phyloP scores from a whole-genome alignment of 768 basidiomycete genomes.

The Trametes punicea region DNA sequence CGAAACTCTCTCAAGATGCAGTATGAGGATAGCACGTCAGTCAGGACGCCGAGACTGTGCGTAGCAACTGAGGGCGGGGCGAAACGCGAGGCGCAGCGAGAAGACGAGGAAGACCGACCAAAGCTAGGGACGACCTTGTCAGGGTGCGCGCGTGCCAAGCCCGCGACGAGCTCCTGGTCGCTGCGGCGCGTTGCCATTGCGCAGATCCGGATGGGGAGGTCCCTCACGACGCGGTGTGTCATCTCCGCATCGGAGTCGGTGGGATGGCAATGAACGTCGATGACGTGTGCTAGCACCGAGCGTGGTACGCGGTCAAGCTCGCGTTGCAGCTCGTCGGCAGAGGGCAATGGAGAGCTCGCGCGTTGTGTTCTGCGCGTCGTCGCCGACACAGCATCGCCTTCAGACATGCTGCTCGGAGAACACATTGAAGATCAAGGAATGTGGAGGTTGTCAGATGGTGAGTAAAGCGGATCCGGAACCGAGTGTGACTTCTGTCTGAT shows the following conservation, averaged over 20 bases:
- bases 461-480: not conserved
- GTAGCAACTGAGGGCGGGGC: not conserved
- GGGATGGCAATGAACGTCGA: slow-evolving; percentile 92
- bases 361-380: not conserved
- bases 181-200: slow-evolving; percentile 71
- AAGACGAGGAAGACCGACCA: slow-evolving; percentile 43
- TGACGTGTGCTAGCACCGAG: slow-evolving; percentile 60
- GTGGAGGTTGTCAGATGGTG: not conserved
- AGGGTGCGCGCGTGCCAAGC: slow-evolving; percentile 58
- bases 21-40: not conserved
- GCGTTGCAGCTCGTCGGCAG: slow-evolving; percentile 1
- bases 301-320: slow-evolving; percentile 10
- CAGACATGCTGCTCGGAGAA: not conserved
- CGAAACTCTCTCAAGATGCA: no score
- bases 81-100: not conserved
- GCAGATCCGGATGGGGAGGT: slow-evolving; percentile 57
- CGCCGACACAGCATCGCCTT: not conserved
- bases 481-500: not conserved
- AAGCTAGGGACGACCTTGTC: slow-evolving; percentile 82
- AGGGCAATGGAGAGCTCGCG: not conserved
- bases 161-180: slow-evolving; percentile 71
- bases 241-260: slow-evolving; percentile 71
- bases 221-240: slow-evolving; percentile 31
- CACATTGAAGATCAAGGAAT: not conserved
- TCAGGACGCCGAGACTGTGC: not conserved